Evolutionary conservation across 768 basidiomycete genomes (phyloP).

Genomic region (Podaxis sp.): DNA sequence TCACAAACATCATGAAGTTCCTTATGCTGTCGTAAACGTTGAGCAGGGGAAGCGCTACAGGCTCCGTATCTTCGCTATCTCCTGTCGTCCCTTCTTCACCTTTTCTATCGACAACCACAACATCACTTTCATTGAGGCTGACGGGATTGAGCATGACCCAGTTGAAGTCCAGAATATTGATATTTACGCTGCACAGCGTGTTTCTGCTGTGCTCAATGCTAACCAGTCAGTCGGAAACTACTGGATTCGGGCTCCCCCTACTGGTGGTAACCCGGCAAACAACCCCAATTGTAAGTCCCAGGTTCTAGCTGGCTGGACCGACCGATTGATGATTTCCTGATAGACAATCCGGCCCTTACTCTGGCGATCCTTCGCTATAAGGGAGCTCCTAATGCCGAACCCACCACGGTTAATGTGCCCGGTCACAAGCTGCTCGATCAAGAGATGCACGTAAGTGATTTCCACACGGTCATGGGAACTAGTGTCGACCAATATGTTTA

Average conservation of each 20-base stretch:
- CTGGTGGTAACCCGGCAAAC: constrained; percentile 25
- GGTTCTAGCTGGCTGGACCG: not conserved
- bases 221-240: constrained; percentile 28
- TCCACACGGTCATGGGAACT: not conserved
- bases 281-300: constrained; percentile 13
- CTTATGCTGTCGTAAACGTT: constrained; percentile 38
- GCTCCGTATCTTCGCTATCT: constrained; percentile 48
- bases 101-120: constrained; percentile 35
- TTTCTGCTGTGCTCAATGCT: constrained; percentile 30
- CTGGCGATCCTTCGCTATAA: constrained; percentile 42
- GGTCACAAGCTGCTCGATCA: constrained; percentile 28
- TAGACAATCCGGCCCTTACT: constrained; percentile 31
- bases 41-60: constrained; percentile 43
- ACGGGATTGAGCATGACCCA: constrained; percentile 30
- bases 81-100: constrained; percentile 40
- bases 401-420: constrained; percentile 20
- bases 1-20: not conserved
- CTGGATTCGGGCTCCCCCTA: constrained; percentile 41
- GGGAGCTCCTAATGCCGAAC: constrained; percentile 32
- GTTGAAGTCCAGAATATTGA: constrained; percentile 36
- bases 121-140: constrained; percentile 27
- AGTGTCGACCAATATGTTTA: not conserved
- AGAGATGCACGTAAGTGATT: constrained; percentile 12
- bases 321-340: not conserved
- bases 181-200: constrained; percentile 31